Evolutionary conservation across 305 asterid genomes (phyloP).

Genomic region (Rubia balearica): DNA sequence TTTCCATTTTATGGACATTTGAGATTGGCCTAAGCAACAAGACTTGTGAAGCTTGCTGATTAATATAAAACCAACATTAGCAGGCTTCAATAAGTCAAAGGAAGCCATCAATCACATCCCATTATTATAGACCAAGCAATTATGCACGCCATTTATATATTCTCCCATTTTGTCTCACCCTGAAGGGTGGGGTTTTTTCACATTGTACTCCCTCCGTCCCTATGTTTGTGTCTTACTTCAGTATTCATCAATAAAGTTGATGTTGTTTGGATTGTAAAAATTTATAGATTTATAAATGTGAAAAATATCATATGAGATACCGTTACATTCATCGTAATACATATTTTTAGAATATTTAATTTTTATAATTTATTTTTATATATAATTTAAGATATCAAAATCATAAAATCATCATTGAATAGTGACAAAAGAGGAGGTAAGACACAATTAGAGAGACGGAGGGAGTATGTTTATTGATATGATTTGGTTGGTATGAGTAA

Average conservation of each 20-base stretch:
- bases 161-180: constrained; percentile 10
- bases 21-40: constrained; percentile 11
- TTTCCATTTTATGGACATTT: neutral
- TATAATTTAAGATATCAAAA: too few relatives aligned
- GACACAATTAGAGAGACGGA: too few relatives aligned
- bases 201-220: neutral
- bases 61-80: neutral
- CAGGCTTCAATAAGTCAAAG: constrained; percentile 13
- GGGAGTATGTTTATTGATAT: neutral
- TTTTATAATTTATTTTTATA: too few relatives aligned
- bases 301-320: too few relatives aligned
- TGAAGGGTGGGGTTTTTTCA: constrained; percentile 8
- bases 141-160: constrained; percentile 12
- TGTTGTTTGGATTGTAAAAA: too few relatives aligned
- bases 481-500: neutral
- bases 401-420: too few relatives aligned
- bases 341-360: too few relatives aligned
- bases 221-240: too few relatives aligned
- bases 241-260: too few relatives aligned
- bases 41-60: neutral
- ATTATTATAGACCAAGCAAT: constrained; percentile 7
- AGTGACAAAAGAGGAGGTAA: too few relatives aligned
- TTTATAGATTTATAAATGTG: too few relatives aligned
- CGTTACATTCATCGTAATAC: too few relatives aligned
- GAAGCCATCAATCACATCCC: constrained; percentile 5